Base-by-base conservation (phyloP, 129 eudicot species). In the Kitagawia praeruptora region DNA sequence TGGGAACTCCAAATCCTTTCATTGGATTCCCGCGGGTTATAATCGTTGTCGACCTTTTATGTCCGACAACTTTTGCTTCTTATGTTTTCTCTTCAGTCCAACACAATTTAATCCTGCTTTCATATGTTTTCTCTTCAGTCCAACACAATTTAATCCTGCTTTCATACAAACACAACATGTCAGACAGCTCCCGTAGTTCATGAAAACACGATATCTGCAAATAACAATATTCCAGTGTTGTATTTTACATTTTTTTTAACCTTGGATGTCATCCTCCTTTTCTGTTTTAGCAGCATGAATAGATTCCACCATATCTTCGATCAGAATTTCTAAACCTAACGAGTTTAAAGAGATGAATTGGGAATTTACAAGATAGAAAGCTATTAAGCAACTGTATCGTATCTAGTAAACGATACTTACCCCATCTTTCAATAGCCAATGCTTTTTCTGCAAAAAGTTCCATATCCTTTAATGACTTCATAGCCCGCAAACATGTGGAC, bases 391-490 rank as follows among this genome's bases (percentile, higher is more conserved):
- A 15, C 23, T 64, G 38, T 28, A 34, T 34, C 3, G 45, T 28
- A 16, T 6, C 44, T 77, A 37, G 40, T 8, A 76, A 18, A 6
- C 38, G 48, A 76, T 72, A 83, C 90, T 47, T 63, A 92, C 96
- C 96, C 85, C 93, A 90, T 93, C 98, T 93, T 69, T 85, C 88
- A 46, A 90, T 79, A 80, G 98, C 98, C 79, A 85, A 83, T 63
- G 93, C 87, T 85, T 89, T 93, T 41, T 90, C 91, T 44, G 42
- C 41, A 1, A 86, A 34, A 78, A 87, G 90, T 31, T 93, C 93
- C 98, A 90, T 93, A 25, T 86, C 83, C 42, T 58, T 79, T 71
- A 90, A 86, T 8, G 14, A 25, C 4, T 61, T 61, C 69, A 61
- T 8, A 6, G 69, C 69, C 34, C n/a, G 69, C 14, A 3, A 61